Evolutionary conservation across 352 stramenopile genomes (phyloP).

Genomic region (Blastocystis sp.): DNA sequence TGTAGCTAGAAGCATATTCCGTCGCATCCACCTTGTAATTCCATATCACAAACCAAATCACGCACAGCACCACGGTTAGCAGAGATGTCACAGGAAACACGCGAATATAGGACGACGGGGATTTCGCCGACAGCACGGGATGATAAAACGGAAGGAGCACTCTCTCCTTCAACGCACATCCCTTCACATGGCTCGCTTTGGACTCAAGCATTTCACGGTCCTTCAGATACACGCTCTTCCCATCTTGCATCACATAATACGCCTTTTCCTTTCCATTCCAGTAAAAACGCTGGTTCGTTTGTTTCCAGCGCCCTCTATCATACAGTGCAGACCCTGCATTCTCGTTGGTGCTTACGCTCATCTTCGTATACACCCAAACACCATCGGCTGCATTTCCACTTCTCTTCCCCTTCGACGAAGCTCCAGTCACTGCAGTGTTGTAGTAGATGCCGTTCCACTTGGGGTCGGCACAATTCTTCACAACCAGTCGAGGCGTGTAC

Average conservation of each 20-base stretch:
- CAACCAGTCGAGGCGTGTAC: neutral
- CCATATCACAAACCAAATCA: conserved; percentile 60
- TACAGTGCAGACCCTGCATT: too few species aligned
- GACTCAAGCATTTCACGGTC: too few species aligned
- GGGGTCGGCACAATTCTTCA: neutral
- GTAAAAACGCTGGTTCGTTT: too few species aligned
- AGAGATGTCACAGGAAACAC: conserved; percentile 17
- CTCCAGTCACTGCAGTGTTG: neutral
- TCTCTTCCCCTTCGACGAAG: too few species aligned
- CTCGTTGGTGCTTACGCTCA: too few species aligned
- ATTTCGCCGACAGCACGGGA: neutral
- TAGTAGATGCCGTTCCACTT: neutral
- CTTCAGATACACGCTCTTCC: too few species aligned
- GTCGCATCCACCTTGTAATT: conserved; percentile 48
- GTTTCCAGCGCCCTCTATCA: too few species aligned
- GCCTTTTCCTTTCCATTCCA: too few species aligned
- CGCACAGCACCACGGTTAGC: neutral
- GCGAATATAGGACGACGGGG: neutral
- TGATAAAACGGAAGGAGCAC: neutral
- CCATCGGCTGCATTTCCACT: too few species aligned
- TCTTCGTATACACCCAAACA: too few species aligned
- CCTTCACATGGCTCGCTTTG: neutral
- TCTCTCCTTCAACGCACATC: neutral
- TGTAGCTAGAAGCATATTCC: conserved; percentile 15
- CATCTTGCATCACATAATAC: too few species aligned